Base-by-base conservation (phyloP, 208 protist genomes). In the Acanthamoeba sp. region DNA sequence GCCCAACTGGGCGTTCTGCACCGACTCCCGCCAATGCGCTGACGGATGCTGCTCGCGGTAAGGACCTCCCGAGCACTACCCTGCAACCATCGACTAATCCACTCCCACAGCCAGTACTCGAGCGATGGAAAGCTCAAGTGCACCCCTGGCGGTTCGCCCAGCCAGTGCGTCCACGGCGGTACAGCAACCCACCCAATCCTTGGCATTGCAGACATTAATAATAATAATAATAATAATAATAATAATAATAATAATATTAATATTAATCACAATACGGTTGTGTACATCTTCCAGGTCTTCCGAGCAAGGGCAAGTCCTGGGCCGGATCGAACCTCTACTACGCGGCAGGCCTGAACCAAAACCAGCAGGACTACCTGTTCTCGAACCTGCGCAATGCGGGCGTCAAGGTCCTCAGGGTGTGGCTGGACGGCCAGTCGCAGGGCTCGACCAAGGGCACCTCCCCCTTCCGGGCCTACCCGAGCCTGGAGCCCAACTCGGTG, bases 371-470 rank as follows among this genome's bases (percentile, higher is more conserved):
- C 66, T 76, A 76, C 66, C 66, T 76, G 20, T 76, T 76, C 66
- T 34, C 66, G n/a, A 76, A 76, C 66, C 66, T 76, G 36, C 22
- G 66, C n/a, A 32, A 34, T 5, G 66, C 66, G 32, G 66, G 66
- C n/a, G 66, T 76, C 66, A 76, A 76, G 27, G 66, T 76, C n/a
- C 66, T 76, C n/a, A 20, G 66, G n/a, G 66, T 76, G n/a, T 76
- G 66, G 66, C 66, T 76, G 12, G 66, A 76, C 36, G 66, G 66
- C 32, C 66, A 76, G 29, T 32, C 66, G n/a, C 66, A 76, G 66
- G 66, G 66, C 66, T 76, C 66, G 66, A 76, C 66, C 66, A 76
- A 76, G 66, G 66, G 66, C 66, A 76, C 66, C n/a, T 76, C n/a
- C 9, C 66, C 66, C 66, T 76, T 76, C 66, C 66, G 66, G n/a